A percentile compares a stretch with the other conserved stretches of the same genome.
These are phyloP conservation scores for Flaveria ramosissima DNA, from an alignment of 129 eudicot genomes.

Conservation along the genomic window DNA sequence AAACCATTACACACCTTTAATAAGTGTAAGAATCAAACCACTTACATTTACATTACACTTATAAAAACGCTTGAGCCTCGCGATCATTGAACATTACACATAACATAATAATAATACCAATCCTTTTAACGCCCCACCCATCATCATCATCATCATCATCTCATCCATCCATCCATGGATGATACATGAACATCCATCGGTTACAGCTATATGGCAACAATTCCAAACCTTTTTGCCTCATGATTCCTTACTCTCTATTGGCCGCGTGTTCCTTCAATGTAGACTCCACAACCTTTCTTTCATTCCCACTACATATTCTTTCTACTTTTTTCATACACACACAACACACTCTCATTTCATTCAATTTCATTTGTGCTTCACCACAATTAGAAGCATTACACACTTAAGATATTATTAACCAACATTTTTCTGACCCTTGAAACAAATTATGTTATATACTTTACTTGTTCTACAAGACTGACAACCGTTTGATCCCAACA, in stretches of 20 bases:
- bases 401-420: background rate
- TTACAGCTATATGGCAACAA: conserved; percentile 35
- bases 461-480: background rate
- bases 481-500: background rate
- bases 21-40: no score
- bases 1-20: no score
- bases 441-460: background rate
- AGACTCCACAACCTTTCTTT: conserved; percentile 16
- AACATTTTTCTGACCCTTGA: conserved; percentile 5
- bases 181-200: conserved; percentile 13
- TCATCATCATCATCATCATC: no score
- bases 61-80: no score
- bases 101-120: no score
- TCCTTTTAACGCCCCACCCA: no score
- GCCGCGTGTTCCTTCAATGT: conserved; percentile 26
- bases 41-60: no score
- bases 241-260: conserved; percentile 12
- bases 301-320: background rate
- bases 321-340: background rate
- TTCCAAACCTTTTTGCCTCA: conserved; percentile 20
- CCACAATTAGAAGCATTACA: conserved; percentile 12
- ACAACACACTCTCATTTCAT: background rate
- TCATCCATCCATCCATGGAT: background rate
- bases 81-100: no score
- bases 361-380: conserved; percentile 9